These are phyloP conservation scores for Russula dissimulans DNA, from an alignment of 768 basidiomycete genomes.

Conservation along the genomic window DNA sequence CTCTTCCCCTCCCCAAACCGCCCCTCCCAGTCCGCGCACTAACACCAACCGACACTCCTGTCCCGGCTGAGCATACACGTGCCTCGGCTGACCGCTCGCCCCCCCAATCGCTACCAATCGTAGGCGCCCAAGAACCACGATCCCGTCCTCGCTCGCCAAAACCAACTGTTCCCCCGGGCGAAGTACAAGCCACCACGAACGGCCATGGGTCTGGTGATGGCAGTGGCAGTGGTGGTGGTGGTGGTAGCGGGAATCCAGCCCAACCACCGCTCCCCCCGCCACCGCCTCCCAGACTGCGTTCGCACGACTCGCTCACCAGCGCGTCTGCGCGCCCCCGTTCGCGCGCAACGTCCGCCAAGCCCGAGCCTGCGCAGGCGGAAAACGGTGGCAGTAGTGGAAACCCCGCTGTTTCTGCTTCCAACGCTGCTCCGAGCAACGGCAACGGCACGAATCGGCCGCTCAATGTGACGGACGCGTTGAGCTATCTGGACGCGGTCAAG, in stretches of 20 bases:
- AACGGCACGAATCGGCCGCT: slow-evolving; percentile 47
- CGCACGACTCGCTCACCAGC: slow-evolving; percentile 11
- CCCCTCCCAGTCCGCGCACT: slow-evolving; percentile 1
- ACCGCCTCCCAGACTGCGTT: slow-evolving; percentile 4
- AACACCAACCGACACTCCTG: neutral
- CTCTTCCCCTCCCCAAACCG: slow-evolving; percentile 11
- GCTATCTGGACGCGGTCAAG: slow-evolving; percentile 92
- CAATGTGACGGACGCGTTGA: slow-evolving; percentile 89
- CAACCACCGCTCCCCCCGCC: neutral
- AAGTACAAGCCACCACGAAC: neutral
- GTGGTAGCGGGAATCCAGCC: neutral
- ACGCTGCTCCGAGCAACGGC: slow-evolving; percentile 18
- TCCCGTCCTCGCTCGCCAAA: slow-evolving; percentile 8
- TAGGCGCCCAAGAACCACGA: slow-evolving; percentile 4
- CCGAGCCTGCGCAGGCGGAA: neutral
- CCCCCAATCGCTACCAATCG: slow-evolving; percentile 2
- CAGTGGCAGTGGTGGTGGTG: neutral
- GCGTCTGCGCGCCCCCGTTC: slow-evolving; percentile 7
- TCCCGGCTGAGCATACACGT: neutral
- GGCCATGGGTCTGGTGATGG: neutral
- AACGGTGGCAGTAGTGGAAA: neutral
- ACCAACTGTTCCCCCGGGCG: neutral
- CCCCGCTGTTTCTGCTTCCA: neutral
- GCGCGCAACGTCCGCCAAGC: slow-evolving; percentile 14
- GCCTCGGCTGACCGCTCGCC: slow-evolving; percentile 8